phyloP scores from a whole-genome alignment of 768 basidiomycete species.

The Boletus reticulatus region DNA sequence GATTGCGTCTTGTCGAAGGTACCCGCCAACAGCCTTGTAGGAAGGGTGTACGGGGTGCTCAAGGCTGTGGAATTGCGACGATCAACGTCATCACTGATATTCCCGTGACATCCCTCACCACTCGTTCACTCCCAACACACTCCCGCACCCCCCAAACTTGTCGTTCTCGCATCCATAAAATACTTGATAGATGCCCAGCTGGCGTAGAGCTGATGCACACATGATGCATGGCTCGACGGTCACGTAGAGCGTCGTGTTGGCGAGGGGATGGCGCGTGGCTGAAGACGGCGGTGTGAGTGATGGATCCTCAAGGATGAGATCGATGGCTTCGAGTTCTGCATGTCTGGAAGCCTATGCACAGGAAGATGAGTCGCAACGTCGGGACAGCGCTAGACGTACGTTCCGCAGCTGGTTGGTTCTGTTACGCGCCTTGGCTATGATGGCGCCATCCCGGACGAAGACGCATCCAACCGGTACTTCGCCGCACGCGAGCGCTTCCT shows the following conservation, averaged over 20 bases:
- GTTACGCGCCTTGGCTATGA: constrained; percentile 88
- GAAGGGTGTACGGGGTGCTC: constrained; percentile 70
- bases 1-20: constrained; percentile 79
- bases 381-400: constrained; percentile 41
- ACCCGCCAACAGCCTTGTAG: constrained; percentile 75
- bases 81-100: not conserved
- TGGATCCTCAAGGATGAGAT: constrained; percentile 70
- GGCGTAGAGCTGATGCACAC: constrained; percentile 95
- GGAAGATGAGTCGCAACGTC: not conserved
- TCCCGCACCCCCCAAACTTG: constrained; percentile 94
- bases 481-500: constrained; percentile 77
- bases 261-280: constrained; percentile 58
- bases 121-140: constrained; percentile 85
- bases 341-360: constrained; percentile 83
- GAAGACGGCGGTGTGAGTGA: constrained; percentile 47
- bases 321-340: constrained; percentile 96
- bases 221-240: constrained; percentile 99
- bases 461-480: constrained; percentile 98
- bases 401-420: constrained; percentile 93
- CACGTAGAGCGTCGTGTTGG: constrained; percentile 85
- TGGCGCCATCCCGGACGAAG: constrained; percentile 73
- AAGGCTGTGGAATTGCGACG: constrained; percentile 42
- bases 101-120: constrained; percentile 43
- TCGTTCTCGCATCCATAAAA: constrained; percentile 95
- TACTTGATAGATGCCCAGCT: constrained; percentile 87